Conservation (phyloP, 495 filamentous ascomycete species). For the Daldinia loculata region DNA sequence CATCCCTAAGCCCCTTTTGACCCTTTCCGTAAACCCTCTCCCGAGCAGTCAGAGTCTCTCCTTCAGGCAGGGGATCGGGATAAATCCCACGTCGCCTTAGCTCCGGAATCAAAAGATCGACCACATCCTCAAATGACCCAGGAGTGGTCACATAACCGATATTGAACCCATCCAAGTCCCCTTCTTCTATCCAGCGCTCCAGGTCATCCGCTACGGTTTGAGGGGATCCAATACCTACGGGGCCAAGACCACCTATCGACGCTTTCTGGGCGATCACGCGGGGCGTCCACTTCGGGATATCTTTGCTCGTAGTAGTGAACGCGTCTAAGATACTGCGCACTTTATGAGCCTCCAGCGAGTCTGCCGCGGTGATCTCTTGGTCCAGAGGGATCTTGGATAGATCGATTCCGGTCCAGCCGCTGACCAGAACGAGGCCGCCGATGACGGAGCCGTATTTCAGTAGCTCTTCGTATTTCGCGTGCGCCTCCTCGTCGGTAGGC, state of each 20-base stretch:
- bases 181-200: constrained; percentile 68
- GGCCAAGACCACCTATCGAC: constrained; percentile 64
- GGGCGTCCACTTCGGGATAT: constrained; percentile 62
- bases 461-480: constrained; percentile 60
- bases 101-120: constrained; percentile 57
- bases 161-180: constrained; percentile 72
- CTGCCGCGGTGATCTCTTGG: constrained; percentile 61
- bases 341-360: constrained; percentile 62
- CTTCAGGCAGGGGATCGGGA: constrained; percentile 44
- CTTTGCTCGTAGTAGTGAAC: constrained; percentile 60
- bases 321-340: constrained; percentile 61
- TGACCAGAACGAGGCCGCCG: constrained; percentile 67
- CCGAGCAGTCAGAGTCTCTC: constrained; percentile 61
- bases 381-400: constrained; percentile 65
- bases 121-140: constrained; percentile 56
- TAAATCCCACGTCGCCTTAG: constrained; percentile 51
- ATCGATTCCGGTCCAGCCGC: constrained; percentile 71
- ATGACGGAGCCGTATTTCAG: constrained; percentile 61
- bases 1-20: constrained; percentile 59
- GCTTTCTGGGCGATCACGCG: constrained; percentile 64
- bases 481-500: constrained; percentile 64
- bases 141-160: constrained; percentile 57
- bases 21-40: constrained; percentile 69
- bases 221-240: constrained; percentile 64
- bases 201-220: constrained; percentile 66